A percentile compares a stretch with the other conserved stretches of the same genome.
These are phyloP conservation scores for Eimeria tenella DNA, from an alignment of 169 alveolate genomes.

Conservation along the genomic window DNA sequence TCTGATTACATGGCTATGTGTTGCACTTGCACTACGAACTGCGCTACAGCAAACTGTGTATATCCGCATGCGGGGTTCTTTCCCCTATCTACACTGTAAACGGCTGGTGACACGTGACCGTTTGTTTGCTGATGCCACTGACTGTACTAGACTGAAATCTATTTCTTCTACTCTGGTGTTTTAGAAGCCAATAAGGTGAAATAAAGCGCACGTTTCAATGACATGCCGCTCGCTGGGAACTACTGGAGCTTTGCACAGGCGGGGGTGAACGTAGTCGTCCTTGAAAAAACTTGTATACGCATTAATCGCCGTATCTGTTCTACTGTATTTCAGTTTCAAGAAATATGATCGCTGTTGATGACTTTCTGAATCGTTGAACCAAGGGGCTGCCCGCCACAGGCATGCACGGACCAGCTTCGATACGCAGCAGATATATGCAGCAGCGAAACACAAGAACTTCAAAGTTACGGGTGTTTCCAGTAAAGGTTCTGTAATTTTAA, in stretches of 20 bases:
- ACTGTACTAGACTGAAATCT: too few species aligned
- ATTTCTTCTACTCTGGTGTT: too few species aligned
- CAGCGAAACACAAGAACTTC: neutral
- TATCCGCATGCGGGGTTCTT: neutral
- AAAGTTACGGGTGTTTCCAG: neutral
- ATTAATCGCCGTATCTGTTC: neutral
- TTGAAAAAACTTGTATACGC: neutral
- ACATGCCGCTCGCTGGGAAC: conserved; percentile 41
- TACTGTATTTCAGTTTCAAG: neutral
- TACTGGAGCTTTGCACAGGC: conserved; percentile 3
- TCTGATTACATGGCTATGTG: neutral
- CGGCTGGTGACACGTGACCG: too few species aligned
- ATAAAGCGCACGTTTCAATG: conserved; percentile 5
- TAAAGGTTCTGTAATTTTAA: neutral
- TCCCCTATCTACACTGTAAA: neutral
- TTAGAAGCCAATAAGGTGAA: neutral
- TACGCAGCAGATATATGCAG: neutral
- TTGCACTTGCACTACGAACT: conserved; percentile 7
- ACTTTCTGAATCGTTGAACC: neutral
- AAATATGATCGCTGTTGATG: neutral
- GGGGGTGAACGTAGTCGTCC: neutral
- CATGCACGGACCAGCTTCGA: neutral
- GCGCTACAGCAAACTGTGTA: neutral
- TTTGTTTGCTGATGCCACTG: too few species aligned
- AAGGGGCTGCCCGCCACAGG: conserved; percentile 62